Percentiles rank a stretch among this genome's conserved stretches.
phyloP scores from a whole-genome alignment of 352 stramenopile genomes.

The Pythium inflatum region DNA sequence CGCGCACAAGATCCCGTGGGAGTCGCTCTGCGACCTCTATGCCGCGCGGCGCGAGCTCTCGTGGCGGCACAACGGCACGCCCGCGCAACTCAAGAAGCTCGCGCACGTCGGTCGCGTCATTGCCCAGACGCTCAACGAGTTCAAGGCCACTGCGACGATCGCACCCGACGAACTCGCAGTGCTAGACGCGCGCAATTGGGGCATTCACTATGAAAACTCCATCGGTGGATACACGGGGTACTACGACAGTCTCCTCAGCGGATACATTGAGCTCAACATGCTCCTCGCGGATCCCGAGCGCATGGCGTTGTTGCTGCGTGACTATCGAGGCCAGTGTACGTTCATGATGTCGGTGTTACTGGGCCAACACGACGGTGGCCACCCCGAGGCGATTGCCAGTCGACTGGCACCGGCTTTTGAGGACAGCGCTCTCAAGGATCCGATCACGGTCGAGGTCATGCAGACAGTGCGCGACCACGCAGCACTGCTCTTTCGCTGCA shows the following conservation, averaged over 20 bases:
- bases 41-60: not conserved
- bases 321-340: not conserved
- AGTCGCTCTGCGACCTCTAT: constrained; percentile 5
- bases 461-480: constrained; percentile 25
- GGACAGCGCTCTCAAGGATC: constrained; percentile 17
- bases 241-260: constrained; percentile 15
- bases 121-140: not conserved
- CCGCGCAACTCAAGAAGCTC: not conserved
- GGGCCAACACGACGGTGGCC: not conserved
- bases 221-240: constrained; percentile 1
- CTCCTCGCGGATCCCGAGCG: constrained; percentile 11
- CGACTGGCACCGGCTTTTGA: constrained; percentile 19
- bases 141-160: not conserved
- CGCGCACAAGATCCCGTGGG: constrained; percentile 19
- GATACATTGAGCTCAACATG: constrained; percentile 30
- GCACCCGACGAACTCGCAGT: not conserved
- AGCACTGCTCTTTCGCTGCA: constrained; percentile 25
- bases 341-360: not conserved
- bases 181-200: not conserved
- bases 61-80: not conserved
- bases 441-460: constrained; percentile 5
- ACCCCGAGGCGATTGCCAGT: not conserved
- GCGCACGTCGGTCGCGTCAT: not conserved
- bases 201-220: not conserved
- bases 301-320: not conserved